phyloP scores from a whole-genome alignment of 1,284 basidiomycete genomes.

The Cutaneotrichosporon cutaneum region DNA sequence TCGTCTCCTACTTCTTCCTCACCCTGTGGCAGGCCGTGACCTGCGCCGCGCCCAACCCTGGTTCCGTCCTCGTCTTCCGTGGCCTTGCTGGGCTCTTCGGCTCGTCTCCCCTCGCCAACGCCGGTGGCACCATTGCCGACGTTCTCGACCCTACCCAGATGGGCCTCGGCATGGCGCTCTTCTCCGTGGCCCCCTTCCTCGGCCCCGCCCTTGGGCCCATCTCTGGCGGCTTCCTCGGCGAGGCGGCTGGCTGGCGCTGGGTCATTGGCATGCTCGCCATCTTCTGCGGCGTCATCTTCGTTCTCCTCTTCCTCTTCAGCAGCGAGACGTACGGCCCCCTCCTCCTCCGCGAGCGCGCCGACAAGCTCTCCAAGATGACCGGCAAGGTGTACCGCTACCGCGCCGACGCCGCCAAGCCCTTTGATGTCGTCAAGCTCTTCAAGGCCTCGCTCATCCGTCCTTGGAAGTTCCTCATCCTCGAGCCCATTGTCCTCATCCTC shows the following conservation, averaged over 20 bases:
- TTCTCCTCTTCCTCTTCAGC: slow-evolving; percentile 36
- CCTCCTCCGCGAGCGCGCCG: slow-evolving; percentile 51
- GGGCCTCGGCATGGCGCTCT: slow-evolving; percentile 42
- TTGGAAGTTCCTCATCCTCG: slow-evolving; percentile 54
- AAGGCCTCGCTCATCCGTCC: slow-evolving; percentile 53
- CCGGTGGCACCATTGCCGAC: slow-evolving; percentile 49
- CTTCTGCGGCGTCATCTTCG: slow-evolving; percentile 33
- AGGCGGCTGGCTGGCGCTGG: slow-evolving; percentile 54
- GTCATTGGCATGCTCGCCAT: slow-evolving; percentile 68
- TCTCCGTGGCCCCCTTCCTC: slow-evolving; percentile 25
- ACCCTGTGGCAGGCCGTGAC: slow-evolving; percentile 44
- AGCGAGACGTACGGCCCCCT: slow-evolving; percentile 56
- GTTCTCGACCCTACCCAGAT: slow-evolving; percentile 45
- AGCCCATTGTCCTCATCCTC: slow-evolving; percentile 56
- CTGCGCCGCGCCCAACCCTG: slow-evolving; percentile 35
- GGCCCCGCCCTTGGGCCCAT: slow-evolving; percentile 35
- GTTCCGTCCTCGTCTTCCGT: slow-evolving; percentile 40
- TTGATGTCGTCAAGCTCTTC: slow-evolving; percentile 45
- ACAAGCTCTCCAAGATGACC: slow-evolving; percentile 48
- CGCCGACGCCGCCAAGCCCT: slow-evolving; percentile 53
- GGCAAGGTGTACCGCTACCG: slow-evolving; percentile 53
- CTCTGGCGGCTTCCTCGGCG: slow-evolving; percentile 52
- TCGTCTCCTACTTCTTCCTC: slow-evolving; percentile 56
- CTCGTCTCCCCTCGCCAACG: slow-evolving; percentile 50
- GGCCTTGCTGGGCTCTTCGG: slow-evolving; percentile 50